Evolutionary conservation across 2,329 filamentous ascomycete species (phyloP).

Genomic region (Aureobasidium lini): DNA sequence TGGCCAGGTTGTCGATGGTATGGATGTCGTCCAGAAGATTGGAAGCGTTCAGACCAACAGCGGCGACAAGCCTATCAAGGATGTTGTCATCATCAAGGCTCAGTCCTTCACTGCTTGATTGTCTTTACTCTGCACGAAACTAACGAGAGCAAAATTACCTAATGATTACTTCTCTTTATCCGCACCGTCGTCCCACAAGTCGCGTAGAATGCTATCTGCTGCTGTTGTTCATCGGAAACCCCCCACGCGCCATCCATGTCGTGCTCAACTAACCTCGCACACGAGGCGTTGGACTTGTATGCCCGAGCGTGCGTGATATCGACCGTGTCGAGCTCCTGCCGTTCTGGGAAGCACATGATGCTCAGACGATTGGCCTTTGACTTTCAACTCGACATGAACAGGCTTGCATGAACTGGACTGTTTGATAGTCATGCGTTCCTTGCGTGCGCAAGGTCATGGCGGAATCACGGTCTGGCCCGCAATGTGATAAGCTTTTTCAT

Average conservation of each 20-base stretch:
- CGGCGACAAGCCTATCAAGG: constrained; percentile 71
- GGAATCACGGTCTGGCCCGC: background rate
- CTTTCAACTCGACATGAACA: background rate
- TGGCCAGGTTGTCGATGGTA: constrained; percentile 78
- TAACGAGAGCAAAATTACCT: constrained; percentile 1
- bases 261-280: background rate
- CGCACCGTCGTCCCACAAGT: background rate
- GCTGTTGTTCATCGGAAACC: too few relatives aligned
- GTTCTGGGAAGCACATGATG: background rate
- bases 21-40: constrained; percentile 88
- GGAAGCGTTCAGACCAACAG: constrained; percentile 76
- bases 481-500: constrained; percentile 5
- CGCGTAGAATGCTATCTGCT: too few relatives aligned
- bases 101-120: constrained; percentile 8
- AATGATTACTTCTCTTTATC: background rate
- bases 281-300: background rate
- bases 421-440: background rate
- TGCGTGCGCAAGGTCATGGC: background rate
- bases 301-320: background rate
- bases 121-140: background rate
- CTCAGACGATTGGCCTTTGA: background rate
- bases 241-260: background rate
- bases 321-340: background rate
- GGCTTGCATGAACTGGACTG: background rate
- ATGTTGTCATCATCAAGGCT: constrained; percentile 59